Evolutionary conservation across 2,329 filamentous ascomycete species (phyloP).

Genomic region (Rutstroemia sp.): DNA sequence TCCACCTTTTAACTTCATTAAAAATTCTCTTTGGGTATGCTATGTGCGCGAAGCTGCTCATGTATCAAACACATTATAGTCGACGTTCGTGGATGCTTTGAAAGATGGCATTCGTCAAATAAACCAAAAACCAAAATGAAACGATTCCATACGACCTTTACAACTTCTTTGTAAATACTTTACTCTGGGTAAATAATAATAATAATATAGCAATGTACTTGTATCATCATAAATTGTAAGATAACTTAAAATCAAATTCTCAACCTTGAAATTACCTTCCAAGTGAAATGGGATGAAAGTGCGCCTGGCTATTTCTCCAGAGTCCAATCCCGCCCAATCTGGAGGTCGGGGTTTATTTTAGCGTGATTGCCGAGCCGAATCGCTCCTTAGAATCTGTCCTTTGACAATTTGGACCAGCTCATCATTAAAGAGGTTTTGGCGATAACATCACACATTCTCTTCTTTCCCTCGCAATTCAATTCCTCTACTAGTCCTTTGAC

Average conservation of each 20-base stretch:
- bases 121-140: slow-evolving; percentile 5
- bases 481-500: not conserved
- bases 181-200: slow-evolving; percentile 10
- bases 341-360: slow-evolving; percentile 5
- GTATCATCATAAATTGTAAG: not conserved
- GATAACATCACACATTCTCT: not conserved
- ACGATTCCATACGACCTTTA: slow-evolving; percentile 10
- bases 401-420: slow-evolving; percentile 8
- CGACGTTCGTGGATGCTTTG: slow-evolving; percentile 8
- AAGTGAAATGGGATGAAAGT: too few species aligned
- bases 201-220: slow-evolving; percentile 6
- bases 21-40: slow-evolving; percentile 16
- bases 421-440: slow-evolving; percentile 2
- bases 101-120: slow-evolving; percentile 11
- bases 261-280: too few species aligned
- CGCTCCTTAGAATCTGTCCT: slow-evolving; percentile 10
- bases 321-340: too few species aligned
- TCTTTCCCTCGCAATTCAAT: not conserved
- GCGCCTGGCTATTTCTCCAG: not conserved
- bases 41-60: slow-evolving; percentile 16
- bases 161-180: slow-evolving; percentile 11
- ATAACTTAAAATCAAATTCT: too few species aligned
- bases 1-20: slow-evolving; percentile 16
- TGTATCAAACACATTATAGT: slow-evolving; percentile 23
- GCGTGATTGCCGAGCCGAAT: slow-evolving; percentile 3